Base-by-base conservation (phyloP, 202 grass and related monocot genomes). In the Digitaria exilis region DNA sequence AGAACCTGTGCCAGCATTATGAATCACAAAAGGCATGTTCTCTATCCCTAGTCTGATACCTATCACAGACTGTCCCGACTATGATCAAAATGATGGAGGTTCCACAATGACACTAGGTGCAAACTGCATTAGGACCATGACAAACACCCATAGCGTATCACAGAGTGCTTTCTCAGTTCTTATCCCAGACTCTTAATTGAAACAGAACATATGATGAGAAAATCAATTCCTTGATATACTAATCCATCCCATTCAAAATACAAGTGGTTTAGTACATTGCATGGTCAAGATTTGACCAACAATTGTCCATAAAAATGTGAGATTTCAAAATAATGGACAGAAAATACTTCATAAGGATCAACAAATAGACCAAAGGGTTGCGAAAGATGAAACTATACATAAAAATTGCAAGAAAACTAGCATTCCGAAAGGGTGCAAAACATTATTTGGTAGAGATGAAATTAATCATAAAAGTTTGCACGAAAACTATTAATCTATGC, bases 1-100 rank as follows among this genome's bases (percentile, higher is more conserved):
- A 28, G n/a, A 48, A 82, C 24, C 3, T 24, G 19, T 21, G 48
- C n/a, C 13, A 85, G 45, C n/a, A 81, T 63, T 35, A 84, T 28
- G 7, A 64, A 88, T 25, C 46, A 80, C 14, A 4, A 17, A 75
- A 60, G n/a, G n/a, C n/a, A n/a, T n/a, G n/a, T n/a, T n/a, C n/a
- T n/a, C n/a, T n/a, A n/a, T n/a, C n/a, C n/a, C n/a, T n/a, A n/a
- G n/a, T n/a, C n/a, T n/a, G n/a, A n/a, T n/a, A n/a, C 15, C 10
- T 24, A 9, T 52, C 12, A 43, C n/a, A 62, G 21, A 25, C 16
- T 67, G 65, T 35, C 60, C 19, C 57, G n/a, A 51, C 31, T 64
- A 87, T 68, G 65, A 46, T 12, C 19, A 77, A 79, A 77, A 30
- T 59, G 15, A 73, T 69, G 58, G 21, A 65, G 55, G 34, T 50